Conservation (phyloP, 352 stramenopile genomes). For the Phytophthora ohioensis region DNA sequence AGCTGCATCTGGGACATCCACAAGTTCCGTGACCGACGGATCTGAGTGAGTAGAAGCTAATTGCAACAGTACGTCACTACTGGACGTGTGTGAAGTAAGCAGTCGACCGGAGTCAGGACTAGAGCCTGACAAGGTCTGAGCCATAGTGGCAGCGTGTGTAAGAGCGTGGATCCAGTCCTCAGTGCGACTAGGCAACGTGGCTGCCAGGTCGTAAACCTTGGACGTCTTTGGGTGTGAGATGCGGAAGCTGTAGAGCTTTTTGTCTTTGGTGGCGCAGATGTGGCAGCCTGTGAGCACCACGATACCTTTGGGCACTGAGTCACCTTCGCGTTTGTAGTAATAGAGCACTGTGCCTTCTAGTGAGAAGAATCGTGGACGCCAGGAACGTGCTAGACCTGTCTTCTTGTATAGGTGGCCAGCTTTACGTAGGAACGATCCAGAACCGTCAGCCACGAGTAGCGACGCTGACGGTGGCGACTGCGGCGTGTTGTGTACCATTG, state of each 20-base stretch:
- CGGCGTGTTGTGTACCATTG: conserved; percentile 10
- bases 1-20: conserved; percentile 42
- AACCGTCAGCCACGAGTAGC: conserved; percentile 9
- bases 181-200: conserved; percentile 58
- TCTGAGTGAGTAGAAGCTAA: conserved; percentile 43
- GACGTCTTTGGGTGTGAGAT: conserved; percentile 78
- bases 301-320: conserved; percentile 64
- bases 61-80: conserved; percentile 32
- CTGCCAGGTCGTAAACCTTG: conserved; percentile 71
- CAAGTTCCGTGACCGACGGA: conserved; percentile 39
- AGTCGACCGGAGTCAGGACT: conserved; percentile 1
- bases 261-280: conserved; percentile 60
- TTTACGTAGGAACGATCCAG: conserved; percentile 47
- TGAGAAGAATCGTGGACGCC: conserved; percentile 74
- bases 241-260: conserved; percentile 81
- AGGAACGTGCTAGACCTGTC: conserved; percentile 56
- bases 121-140: conserved; percentile 18
- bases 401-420: conserved; percentile 78
- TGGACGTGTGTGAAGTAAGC: conserved; percentile 26
- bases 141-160: conserved; percentile 46
- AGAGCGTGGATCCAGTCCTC: conserved; percentile 72
- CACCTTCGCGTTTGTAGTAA: conserved; percentile 79
- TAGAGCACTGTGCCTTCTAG: conserved; percentile 74
- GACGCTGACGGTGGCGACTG: conserved; percentile 14
- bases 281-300: conserved; percentile 74